Conservation (phyloP, 2,329 filamentous ascomycete species). For the Aspergillus novofumigatus region DNA sequence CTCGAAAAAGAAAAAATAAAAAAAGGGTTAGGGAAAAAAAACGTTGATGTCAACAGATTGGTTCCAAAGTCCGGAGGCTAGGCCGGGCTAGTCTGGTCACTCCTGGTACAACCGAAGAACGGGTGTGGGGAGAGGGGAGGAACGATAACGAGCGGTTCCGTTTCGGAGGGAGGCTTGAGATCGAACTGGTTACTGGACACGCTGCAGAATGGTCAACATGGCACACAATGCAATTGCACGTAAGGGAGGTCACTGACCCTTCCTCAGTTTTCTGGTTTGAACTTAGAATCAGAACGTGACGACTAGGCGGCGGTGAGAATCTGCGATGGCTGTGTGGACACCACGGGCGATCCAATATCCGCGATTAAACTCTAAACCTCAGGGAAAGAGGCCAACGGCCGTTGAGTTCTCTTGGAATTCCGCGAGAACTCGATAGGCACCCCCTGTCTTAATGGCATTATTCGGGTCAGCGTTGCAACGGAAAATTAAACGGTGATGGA, state of each 20-base stretch:
- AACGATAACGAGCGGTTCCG: background rate
- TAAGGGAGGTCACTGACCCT: background rate
- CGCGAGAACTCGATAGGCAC: background rate
- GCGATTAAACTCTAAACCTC: constrained; percentile 1
- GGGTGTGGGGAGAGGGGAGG: background rate
- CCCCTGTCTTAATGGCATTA: background rate
- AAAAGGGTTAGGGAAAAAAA: background rate
- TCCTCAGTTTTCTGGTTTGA: background rate
- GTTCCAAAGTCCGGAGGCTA: background rate
- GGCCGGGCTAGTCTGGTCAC: background rate
- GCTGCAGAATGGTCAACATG: background rate
- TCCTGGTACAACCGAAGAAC: background rate
- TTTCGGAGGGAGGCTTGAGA: background rate
- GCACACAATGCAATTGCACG: background rate
- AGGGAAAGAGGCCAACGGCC: background rate
- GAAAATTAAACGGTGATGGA: background rate
- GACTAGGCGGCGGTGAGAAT: constrained; percentile 5
- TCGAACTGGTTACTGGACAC: background rate
- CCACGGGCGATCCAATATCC: constrained; percentile 4
- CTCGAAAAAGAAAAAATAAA: background rate
- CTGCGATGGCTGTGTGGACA: constrained; percentile 2
- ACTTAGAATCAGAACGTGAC: background rate
- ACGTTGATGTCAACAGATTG: background rate
- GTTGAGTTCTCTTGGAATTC: background rate
- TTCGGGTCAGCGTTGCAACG: background rate